phyloP scores from a whole-genome alignment of 768 basidiomycete species.

The Coprinopsis strossmayeri region DNA sequence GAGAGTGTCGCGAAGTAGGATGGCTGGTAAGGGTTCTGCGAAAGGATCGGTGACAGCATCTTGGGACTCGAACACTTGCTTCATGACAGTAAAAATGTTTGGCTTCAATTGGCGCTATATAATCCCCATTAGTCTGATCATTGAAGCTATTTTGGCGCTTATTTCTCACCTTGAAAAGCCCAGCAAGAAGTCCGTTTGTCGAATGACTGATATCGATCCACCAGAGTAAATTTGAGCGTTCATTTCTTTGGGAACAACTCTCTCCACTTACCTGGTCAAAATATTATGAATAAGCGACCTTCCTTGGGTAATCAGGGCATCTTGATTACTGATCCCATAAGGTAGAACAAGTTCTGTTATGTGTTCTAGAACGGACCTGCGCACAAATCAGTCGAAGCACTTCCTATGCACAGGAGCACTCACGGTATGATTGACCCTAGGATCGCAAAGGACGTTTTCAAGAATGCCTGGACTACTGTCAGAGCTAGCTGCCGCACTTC shows the following conservation, averaged over 20 bases:
- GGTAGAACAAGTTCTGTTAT: slow-evolving; percentile 39
- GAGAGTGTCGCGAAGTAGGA: slow-evolving; percentile 52
- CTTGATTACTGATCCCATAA: slow-evolving; percentile 46
- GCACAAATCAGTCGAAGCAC: neutral
- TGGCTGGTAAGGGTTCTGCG: slow-evolving; percentile 34
- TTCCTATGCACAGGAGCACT: neutral
- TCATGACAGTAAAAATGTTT: slow-evolving; percentile 49
- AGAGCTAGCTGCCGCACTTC: slow-evolving; percentile 64
- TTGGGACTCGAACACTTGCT: slow-evolving; percentile 35
- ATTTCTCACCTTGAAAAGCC: slow-evolving; percentile 47
- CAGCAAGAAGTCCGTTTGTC: slow-evolving; percentile 48
- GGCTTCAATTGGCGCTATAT: slow-evolving; percentile 37
- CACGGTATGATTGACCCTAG: slow-evolving; percentile 28
- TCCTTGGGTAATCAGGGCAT: slow-evolving; percentile 52
- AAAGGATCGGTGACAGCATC: slow-evolving; percentile 22
- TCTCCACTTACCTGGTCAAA: slow-evolving; percentile 33
- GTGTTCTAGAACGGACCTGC: slow-evolving; percentile 48
- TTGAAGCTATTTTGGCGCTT: slow-evolving; percentile 1
- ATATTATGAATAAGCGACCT: slow-evolving; percentile 47
- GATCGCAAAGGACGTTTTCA: slow-evolving; percentile 51
- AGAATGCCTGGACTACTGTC: slow-evolving; percentile 53
- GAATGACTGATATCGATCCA: slow-evolving; percentile 43
- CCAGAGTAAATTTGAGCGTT: neutral
- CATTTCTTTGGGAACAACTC: neutral
- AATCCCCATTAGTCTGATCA: neutral